phyloP scores from a whole-genome alignment of 192 early-diverging fungal genomes.

The Piromyces finnis region DNA sequence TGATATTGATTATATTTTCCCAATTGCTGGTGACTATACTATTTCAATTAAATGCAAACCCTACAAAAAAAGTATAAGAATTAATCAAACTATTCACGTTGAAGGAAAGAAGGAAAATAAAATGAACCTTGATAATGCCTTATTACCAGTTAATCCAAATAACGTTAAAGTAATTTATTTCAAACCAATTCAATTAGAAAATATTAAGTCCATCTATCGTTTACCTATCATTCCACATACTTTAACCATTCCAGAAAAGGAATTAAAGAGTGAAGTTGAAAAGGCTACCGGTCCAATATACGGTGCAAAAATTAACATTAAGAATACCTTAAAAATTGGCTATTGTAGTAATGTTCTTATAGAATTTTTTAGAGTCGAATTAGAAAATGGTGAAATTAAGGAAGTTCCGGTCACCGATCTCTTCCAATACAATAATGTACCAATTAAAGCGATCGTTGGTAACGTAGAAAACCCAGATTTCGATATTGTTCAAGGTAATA shows the following conservation, averaged over 20 bases:
- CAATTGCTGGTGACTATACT: background rate
- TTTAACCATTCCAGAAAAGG: background rate
- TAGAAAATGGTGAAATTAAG: background rate
- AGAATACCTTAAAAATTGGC: background rate
- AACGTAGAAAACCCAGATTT: background rate
- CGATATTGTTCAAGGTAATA: background rate
- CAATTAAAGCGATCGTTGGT: background rate
- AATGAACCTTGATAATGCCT: background rate
- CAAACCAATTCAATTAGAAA: background rate
- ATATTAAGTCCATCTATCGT: background rate
- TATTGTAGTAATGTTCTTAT: background rate
- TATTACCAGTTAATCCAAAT: background rate
- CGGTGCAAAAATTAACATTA: background rate
- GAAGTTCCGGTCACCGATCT: background rate
- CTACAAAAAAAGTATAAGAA: background rate
- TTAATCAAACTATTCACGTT: background rate
- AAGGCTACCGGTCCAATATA: background rate
- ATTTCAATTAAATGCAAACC: background rate
- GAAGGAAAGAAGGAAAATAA: background rate
- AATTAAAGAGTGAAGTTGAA: background rate
- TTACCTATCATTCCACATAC: background rate
- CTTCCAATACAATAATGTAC: background rate
- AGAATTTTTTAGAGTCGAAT: background rate
- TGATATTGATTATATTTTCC: background rate
- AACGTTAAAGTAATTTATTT: background rate